Evolutionary conservation across 352 stramenopile species (phyloP), one percentile per base, ranked within the genome.

Genomic region (Phytophthora constricta): DNA sequence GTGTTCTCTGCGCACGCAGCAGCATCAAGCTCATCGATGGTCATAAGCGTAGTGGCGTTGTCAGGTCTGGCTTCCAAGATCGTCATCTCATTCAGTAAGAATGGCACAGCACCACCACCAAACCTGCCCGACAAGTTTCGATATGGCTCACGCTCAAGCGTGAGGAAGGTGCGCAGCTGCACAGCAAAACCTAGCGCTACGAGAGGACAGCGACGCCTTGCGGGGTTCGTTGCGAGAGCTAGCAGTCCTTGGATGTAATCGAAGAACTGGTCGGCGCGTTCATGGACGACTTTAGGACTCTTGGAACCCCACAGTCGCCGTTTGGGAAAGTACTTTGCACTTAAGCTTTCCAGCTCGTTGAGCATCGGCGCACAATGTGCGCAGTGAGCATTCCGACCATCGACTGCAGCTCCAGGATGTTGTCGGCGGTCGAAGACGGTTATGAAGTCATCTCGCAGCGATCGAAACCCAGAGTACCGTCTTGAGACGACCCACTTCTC

Each of bases 401-500:
- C 54, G 0, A 34, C 39, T 1, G 55, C 50, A 0, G 61, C 60
- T 27, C 49, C 60, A 8, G 66, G 60, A 17, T 70, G 66, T 20
- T 50, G 65, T 1, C 47, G 68, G 8, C 55, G 58, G 47, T 78
- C 70, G 48, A 92, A 90, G 2, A 86, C 69, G 11, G 74, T 67
- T 27, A 68, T 50, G 9, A 92, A 64, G 58, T 90, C 77, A 25
- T 90, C 75, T 27, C 82, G 81, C 33, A 93, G 61, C 23, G 82
- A 66, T n/a, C 71, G 75, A 65, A 93, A 92, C 16, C 73, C 72
- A 41, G 83, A 91, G 65, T 87, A 93, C 13, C 85, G 82, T 13
- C 85, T 78, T 54, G 80, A 72, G 63, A 93, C 79, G 60, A 86
- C 71, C 85, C 85, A 93, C 37, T 70, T 67, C 46, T 78, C 60